Evolutionary conservation across 1,139 yeast species (phyloP).

Genomic region (Geotrichum restrictum): DNA sequence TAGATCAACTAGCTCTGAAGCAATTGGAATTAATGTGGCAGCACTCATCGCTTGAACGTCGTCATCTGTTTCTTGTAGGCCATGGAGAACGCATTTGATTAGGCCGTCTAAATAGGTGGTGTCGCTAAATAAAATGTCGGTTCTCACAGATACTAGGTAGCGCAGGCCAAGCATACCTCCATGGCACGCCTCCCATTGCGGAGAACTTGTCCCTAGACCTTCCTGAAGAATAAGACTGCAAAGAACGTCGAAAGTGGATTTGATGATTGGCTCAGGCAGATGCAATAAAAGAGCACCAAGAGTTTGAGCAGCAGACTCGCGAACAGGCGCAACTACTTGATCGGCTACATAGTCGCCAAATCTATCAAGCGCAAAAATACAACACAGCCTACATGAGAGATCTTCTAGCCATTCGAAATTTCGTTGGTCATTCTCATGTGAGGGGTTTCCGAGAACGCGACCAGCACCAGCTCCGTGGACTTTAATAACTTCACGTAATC

Average conservation of each 20-base stretch:
- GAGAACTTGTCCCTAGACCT: conserved; percentile 43
- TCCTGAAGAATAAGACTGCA: conserved; percentile 67
- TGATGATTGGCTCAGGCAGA: conserved; percentile 52
- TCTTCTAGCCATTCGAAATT: conserved; percentile 79
- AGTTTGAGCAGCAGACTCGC: conserved; percentile 95
- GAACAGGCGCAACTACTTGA: conserved; percentile 95
- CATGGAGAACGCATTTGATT: conserved; percentile 81
- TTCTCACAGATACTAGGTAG: conserved; percentile 85
- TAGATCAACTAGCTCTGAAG: conserved; percentile 70
- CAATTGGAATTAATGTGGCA: conserved; percentile 84
- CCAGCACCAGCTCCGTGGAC: conserved; percentile 88
- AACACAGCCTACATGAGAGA: conserved; percentile 76
- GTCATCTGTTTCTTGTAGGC: conserved; percentile 79
- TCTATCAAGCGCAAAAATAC: conserved; percentile 86
- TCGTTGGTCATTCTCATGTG: conserved; percentile 57
- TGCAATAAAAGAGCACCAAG: conserved; percentile 82
- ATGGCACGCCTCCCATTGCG: conserved; percentile 95
- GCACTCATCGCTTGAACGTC: conserved; percentile 98
- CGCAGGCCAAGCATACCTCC: conserved; percentile 95
- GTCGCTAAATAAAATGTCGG: conserved; percentile 62
- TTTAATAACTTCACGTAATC: conserved; percentile 79
- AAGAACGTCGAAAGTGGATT: conserved; percentile 62
- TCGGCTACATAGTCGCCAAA: conserved; percentile 98
- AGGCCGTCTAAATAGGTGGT: conserved; percentile 58
- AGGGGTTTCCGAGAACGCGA: conserved; percentile 60